phyloP scores from a whole-genome alignment of 345 rosid species.

The Camelina laxa region DNA sequence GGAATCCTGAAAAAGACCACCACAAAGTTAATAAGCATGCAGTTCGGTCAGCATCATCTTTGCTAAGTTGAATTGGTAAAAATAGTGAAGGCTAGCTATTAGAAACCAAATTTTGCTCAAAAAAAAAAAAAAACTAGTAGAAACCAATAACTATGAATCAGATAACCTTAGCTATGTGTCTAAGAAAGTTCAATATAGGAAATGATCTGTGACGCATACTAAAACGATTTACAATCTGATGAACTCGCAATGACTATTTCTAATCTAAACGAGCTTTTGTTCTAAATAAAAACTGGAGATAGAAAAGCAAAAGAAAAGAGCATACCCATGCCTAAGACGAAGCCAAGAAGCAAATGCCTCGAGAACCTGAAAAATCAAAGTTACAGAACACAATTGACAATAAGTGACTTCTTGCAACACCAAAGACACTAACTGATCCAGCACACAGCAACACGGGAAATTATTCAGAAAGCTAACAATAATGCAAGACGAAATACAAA shows the following conservation, averaged over 20 bases:
- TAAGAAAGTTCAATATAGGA: slow-evolving; percentile 12
- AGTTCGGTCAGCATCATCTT: slow-evolving; percentile 15
- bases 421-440: slow-evolving; percentile 30
- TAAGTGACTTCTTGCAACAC: slow-evolving; percentile 27
- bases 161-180: slow-evolving; percentile 22
- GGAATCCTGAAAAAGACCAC: slow-evolving; percentile 66
- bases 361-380: slow-evolving; percentile 72
- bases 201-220: slow-evolving; percentile 1
- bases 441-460: not conserved
- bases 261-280: slow-evolving; percentile 18
- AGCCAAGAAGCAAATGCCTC: slow-evolving; percentile 99
- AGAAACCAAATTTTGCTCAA: not conserved
- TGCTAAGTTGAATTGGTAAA: slow-evolving; percentile 20
- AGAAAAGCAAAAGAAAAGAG: slow-evolving; percentile 26
- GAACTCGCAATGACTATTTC: slow-evolving; percentile 9
- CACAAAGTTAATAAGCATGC: slow-evolving; percentile 23
- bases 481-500: slow-evolving; percentile 10
- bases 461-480: slow-evolving; percentile 15
- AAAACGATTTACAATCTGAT: slow-evolving; percentile 4
- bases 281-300: slow-evolving; percentile 14
- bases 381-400: slow-evolving; percentile 19
- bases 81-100: slow-evolving; percentile 8
- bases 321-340: slow-evolving; percentile 88
- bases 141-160: slow-evolving; percentile 13
- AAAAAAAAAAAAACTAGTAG: not conserved